These are phyloP conservation scores for Protomyces inouyei DNA, from an alignment of 1,139 yeast species.

Conservation along the genomic window DNA sequence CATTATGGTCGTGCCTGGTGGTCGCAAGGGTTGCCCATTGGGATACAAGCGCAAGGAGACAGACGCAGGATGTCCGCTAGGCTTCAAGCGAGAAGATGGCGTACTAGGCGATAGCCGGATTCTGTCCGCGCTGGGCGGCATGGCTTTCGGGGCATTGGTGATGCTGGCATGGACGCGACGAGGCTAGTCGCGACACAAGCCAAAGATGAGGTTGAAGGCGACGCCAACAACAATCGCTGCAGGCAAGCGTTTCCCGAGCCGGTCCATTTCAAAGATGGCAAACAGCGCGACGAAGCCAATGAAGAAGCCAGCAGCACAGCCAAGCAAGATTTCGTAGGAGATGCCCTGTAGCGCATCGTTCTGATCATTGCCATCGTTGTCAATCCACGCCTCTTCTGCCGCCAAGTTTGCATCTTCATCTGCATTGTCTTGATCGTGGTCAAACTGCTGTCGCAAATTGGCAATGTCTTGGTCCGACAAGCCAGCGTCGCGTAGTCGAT, in stretches of 20 bases:
- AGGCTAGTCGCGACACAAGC: not conserved
- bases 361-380: not conserved
- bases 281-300: conserved; percentile 9
- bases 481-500: conserved; percentile 31
- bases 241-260: not conserved
- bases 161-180: conserved; percentile 6
- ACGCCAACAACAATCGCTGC: not conserved
- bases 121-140: conserved; percentile 10
- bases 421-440: not conserved
- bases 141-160: conserved; percentile 7
- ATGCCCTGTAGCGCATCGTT: not conserved
- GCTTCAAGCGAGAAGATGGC: conserved; percentile 21
- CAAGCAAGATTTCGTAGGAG: conserved; percentile 13
- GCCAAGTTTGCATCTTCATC: conserved; percentile 1
- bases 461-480: conserved; percentile 26
- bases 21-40: conserved; percentile 14
- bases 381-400: conserved; percentile 13
- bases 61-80: conserved; percentile 24
- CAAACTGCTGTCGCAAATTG: conserved; percentile 19
- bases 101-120: conserved; percentile 15
- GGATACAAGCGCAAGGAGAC: conserved; percentile 20
- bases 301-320: conserved; percentile 5
- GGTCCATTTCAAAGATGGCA: not conserved
- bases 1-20: conserved; percentile 14
- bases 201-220: not conserved